Evolutionary conservation across 2,329 filamentous ascomycete species (phyloP).

Genomic region (Coniochaeta sp.): DNA sequence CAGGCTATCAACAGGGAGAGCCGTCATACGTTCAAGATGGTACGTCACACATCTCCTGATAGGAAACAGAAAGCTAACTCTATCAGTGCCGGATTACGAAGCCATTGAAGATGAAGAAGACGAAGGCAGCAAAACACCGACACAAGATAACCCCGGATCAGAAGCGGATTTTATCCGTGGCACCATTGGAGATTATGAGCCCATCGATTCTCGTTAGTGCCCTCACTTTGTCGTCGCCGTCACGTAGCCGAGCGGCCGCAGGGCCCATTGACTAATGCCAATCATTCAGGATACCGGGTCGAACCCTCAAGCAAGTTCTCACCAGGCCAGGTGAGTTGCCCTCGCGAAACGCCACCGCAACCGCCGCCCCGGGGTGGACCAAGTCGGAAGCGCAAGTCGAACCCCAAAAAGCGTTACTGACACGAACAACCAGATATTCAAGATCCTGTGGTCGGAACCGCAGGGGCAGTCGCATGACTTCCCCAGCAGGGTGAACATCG

Average conservation of each 20-base stretch:
- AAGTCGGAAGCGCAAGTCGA: conserved; percentile 1
- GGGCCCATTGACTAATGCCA: background rate
- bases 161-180: background rate
- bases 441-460: conserved; percentile 48
- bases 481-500: conserved; percentile 4
- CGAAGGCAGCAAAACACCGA: background rate
- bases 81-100: background rate
- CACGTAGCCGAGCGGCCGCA: background rate
- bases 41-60: background rate
- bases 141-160: background rate
- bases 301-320: conserved; percentile 30
- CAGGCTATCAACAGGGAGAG: background rate
- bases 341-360: background rate
- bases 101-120: background rate
- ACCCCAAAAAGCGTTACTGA: background rate
- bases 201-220: background rate
- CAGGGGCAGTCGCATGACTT: conserved; percentile 25
- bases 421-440: conserved; percentile 36
- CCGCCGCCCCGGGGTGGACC: background rate
- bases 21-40: background rate
- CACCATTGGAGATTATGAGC: background rate
- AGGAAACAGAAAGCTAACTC: background rate
- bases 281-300: conserved; percentile 14
- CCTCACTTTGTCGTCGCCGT: too few relatives aligned
- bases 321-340: conserved; percentile 30